Base-by-base conservation (phyloP, 2,329 filamentous ascomycete genomes). In the Fusarium solani-melongenae region DNA sequence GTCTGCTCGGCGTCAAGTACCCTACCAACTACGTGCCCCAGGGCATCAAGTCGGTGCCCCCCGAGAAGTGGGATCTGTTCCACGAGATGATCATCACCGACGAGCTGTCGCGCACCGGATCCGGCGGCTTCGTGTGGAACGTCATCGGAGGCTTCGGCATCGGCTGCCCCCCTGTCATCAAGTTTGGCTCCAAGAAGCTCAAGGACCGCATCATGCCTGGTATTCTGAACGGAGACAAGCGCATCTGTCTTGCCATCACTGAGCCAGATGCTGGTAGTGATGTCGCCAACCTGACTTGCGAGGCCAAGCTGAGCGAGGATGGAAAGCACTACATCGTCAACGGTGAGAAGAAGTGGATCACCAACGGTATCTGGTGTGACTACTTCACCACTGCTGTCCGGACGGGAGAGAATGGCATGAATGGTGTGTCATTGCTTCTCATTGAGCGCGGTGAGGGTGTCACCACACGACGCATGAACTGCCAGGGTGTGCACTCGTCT, bases 261-360 rank as follows among this genome's bases (percentile, higher is more conserved):
- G 96, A 99, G 85, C 96, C 93, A 69, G 96, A 98, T 84, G 96
- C 95, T 14, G 96, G 96, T 51, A 94, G 92, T 75, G 96, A 99
- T 81, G 96, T 99, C 11, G 96, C 96, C 68, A 98, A 98, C 84
- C 83, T 99, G 76, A 96, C 92, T 15, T 98, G 96, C 83, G 95
- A 98, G 87, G 96, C 96, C 29, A 98, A 98, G 88, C 89, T 98
- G 66, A 94, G 90, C 72, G 93, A 96, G 77, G 96, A 99, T 79
- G 96, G 96, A 80, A 98, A 98, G 88, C 94, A 98, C 86, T 99
- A 97, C 85, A 98, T 98, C 77, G 96, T 99, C 84, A 99, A 98
- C 81, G 96, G 96, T 64, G 96, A 98, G 90, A 98, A 99, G 93
- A 99, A 99, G 87, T 98, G 96, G 96, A 98, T 98, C 84, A 98